phyloP scores from a whole-genome alignment of 805 yeast genomes.

The Saccharomycopsis schoenii region DNA sequence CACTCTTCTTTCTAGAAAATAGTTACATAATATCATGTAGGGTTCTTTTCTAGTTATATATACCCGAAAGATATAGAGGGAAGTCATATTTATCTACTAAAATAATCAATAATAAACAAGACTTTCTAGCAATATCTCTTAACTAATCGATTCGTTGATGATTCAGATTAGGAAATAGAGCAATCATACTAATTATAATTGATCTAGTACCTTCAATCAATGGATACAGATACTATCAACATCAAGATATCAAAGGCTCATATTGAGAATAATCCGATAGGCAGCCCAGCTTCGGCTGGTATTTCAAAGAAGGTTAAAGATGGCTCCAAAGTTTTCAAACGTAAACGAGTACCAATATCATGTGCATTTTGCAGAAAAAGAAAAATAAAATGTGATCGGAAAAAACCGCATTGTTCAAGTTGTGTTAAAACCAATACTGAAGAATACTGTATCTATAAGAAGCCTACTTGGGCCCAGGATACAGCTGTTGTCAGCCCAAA shows the following conservation, averaged over 20 bases:
- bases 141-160: too few species aligned
- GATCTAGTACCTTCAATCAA: not conserved
- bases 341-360: constrained; percentile 23
- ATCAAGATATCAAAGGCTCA: too few species aligned
- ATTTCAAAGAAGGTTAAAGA: not conserved
- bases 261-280: too few species aligned
- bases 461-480: constrained; percentile 8
- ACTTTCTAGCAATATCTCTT: too few species aligned
- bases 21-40: too few species aligned
- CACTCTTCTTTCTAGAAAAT: too few species aligned
- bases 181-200: too few species aligned
- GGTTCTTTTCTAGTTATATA: too few species aligned
- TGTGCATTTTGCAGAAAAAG: constrained; percentile 28
- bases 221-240: not conserved
- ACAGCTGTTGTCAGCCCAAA: not conserved
- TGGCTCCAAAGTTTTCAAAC: constrained; percentile 1
- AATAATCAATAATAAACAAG: too few species aligned
- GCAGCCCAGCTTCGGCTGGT: not conserved
- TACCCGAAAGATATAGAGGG: too few species aligned
- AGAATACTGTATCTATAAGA: constrained; percentile 26
- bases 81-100: too few species aligned
- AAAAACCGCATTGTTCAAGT: constrained; percentile 28
- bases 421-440: constrained; percentile 26
- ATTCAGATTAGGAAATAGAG: too few species aligned
- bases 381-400: constrained; percentile 28